These are phyloP conservation scores for Dittrichia graveolens DNA, from an alignment of 129 eudicot genomes.

Conservation along the genomic window DNA sequence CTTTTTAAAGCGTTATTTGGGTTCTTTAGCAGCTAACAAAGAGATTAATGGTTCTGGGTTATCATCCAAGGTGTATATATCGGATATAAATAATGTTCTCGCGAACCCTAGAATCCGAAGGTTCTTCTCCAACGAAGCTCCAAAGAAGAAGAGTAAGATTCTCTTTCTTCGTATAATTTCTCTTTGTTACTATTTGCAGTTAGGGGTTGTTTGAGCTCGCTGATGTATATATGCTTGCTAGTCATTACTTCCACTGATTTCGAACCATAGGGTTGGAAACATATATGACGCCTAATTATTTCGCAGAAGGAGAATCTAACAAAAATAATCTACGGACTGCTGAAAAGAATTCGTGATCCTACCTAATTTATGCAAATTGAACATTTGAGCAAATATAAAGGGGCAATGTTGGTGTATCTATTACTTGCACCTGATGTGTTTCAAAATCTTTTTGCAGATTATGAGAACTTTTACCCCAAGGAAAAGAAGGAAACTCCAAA, in stretches of 20 bases:
- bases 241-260: neutral
- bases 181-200: slow-evolving; percentile 3
- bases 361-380: neutral
- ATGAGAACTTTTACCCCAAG: slow-evolving; percentile 81
- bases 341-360: neutral
- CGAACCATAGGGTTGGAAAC: neutral
- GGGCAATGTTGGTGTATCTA: neutral
- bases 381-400: slow-evolving; percentile 13
- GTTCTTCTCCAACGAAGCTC: slow-evolving; percentile 69
- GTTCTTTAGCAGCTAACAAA: slow-evolving; percentile 51
- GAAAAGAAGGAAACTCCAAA: slow-evolving; percentile 86
- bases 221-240: neutral
- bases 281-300: neutral
- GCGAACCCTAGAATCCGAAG: slow-evolving; percentile 71
- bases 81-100: slow-evolving; percentile 45
- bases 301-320: neutral
- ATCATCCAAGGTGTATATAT: slow-evolving; percentile 36
- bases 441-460: slow-evolving; percentile 49
- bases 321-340: slow-evolving; percentile 10
- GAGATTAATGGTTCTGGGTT: slow-evolving; percentile 23
- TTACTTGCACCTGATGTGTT: neutral
- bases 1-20: slow-evolving; percentile 67
- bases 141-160: slow-evolving; percentile 83
- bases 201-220: neutral
- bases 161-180: neutral